These are phyloP conservation scores for Tripterygium wilfordii DNA, from an alignment of 177 flowering plant species.

Conservation along the genomic window DNA sequence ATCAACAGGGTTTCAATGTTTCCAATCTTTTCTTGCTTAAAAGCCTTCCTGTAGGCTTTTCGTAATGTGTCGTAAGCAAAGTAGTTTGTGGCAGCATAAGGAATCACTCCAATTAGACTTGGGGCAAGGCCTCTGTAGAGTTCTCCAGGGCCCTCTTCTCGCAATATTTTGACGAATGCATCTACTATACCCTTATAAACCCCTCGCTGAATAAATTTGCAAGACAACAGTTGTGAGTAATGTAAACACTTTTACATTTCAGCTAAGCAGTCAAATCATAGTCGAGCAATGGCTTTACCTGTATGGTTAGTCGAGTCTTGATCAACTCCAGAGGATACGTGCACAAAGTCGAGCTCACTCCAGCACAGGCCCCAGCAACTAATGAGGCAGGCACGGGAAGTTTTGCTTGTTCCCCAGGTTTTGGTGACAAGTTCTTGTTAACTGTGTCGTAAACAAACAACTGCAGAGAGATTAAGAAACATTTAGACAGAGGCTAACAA, in stretches of 20 bases:
- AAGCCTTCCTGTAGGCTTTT: slow-evolving; percentile 53
- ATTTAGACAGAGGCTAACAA: background rate
- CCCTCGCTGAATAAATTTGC: slow-evolving; percentile 82
- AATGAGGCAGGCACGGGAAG: slow-evolving; percentile 65
- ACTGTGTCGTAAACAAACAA: slow-evolving; percentile 85
- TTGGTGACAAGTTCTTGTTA: slow-evolving; percentile 57
- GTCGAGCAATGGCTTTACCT: no score
- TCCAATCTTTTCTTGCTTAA: slow-evolving; percentile 71
- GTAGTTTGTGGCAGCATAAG: slow-evolving; percentile 91
- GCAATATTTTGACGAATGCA: slow-evolving; percentile 78
- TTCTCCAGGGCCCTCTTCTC: slow-evolving; percentile 78
- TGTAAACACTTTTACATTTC: no score
- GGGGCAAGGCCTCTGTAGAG: slow-evolving; percentile 91
- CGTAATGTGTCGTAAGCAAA: slow-evolving; percentile 80
- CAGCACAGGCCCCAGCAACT: slow-evolving; percentile 87
- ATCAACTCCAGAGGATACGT: slow-evolving; percentile 91
- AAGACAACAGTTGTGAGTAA: no score
- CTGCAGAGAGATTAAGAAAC: slow-evolving; percentile 34
- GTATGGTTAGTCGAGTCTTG: slow-evolving; percentile 86
- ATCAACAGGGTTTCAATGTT: slow-evolving; percentile 74
- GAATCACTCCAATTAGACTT: slow-evolving; percentile 88
- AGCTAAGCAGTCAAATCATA: no score
- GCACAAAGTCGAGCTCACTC: slow-evolving; percentile 77
- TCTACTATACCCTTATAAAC: slow-evolving; percentile 62
- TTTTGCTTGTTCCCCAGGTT: slow-evolving; percentile 55